Conservation (phyloP, 2,329 filamentous ascomycete genomes). For the Fusarium dlaminii region DNA sequence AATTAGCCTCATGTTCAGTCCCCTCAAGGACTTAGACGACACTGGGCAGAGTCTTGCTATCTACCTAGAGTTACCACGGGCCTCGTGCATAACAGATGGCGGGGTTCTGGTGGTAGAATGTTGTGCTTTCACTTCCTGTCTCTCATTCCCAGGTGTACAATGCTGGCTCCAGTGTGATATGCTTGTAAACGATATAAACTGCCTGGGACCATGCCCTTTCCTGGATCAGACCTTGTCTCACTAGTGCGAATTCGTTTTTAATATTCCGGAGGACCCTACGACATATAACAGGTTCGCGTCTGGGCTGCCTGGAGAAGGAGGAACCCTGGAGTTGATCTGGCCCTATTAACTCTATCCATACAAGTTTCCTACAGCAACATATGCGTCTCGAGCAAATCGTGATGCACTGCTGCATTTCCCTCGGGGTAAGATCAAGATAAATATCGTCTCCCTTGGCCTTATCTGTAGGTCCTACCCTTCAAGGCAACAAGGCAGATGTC, state of each 20-base stretch:
- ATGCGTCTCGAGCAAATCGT: background rate
- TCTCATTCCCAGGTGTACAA: background rate
- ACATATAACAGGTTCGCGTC: background rate
- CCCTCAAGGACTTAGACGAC: background rate
- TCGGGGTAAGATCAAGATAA: background rate
- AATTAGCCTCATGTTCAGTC: background rate
- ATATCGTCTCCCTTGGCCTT: background rate
- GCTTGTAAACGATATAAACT: conserved; percentile 20
- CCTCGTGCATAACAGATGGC: conserved; percentile 6
- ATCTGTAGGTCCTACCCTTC: conserved; percentile 1
- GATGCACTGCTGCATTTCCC: background rate
- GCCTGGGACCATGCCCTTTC: background rate
- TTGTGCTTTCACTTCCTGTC: conserved; percentile 3
- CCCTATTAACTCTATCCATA: background rate
- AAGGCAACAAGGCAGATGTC: conserved; percentile 4
- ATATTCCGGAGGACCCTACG: background rate
- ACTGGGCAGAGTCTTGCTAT: background rate
- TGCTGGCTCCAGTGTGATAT: conserved; percentile 13
- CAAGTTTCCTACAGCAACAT: background rate
- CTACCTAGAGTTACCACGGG: background rate
- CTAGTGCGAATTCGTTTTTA: conserved; percentile 4
- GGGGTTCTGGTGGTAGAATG: conserved; percentile 10
- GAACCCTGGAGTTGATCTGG: background rate
- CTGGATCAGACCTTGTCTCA: conserved; percentile 7
- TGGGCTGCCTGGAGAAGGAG: background rate